Conservation (phyloP, 2,329 filamentous ascomycete species). For the Trichoderma cornu-damae region DNA sequence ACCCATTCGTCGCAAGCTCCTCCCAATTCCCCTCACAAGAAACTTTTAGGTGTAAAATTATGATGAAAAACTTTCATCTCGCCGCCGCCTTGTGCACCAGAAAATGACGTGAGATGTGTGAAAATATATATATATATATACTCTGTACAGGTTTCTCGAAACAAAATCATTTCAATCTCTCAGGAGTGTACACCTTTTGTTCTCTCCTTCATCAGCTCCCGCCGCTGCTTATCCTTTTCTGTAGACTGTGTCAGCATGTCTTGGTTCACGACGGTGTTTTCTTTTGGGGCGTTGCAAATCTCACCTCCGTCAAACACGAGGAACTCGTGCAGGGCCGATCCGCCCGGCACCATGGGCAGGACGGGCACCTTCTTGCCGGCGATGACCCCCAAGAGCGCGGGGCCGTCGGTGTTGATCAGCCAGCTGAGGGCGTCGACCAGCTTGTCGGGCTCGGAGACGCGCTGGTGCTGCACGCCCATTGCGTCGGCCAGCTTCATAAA, state of each 20-base stretch:
- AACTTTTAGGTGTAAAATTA: not conserved
- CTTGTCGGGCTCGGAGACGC: constrained; percentile 69
- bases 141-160: too few species aligned
- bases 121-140: too few species aligned
- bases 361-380: constrained; percentile 91
- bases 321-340: constrained; percentile 86
- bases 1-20: not conserved
- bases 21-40: not conserved
- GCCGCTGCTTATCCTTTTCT: constrained; percentile 64
- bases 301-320: constrained; percentile 43
- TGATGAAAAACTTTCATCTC: not conserved
- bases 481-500: constrained; percentile 89
- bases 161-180: not conserved
- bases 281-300: constrained; percentile 15
- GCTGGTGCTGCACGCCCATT: constrained; percentile 76
- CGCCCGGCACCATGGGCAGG: constrained; percentile 93
- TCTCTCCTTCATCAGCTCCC: constrained; percentile 61
- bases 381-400: constrained; percentile 84
- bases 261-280: not conserved
- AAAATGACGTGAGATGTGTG: constrained; percentile 1
- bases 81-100: constrained; percentile 9
- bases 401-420: constrained; percentile 86
- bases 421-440: constrained; percentile 74
- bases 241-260: constrained; percentile 33
- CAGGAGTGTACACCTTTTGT: constrained; percentile 47